Conservation (phyloP, 768 basidiomycete species). For the Boletus patriciae region DNA sequence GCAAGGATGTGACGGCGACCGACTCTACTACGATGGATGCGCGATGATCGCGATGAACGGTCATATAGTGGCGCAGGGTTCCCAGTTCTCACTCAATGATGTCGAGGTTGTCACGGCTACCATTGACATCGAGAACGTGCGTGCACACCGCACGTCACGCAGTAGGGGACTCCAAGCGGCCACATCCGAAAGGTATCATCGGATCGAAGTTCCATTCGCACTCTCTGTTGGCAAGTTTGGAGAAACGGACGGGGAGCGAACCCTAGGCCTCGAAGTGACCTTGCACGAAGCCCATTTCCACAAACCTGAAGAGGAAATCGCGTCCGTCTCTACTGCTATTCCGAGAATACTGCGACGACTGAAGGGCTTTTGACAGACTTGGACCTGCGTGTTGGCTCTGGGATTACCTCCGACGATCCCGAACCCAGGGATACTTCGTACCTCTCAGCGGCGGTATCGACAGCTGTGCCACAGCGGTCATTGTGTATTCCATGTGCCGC, state of each 20-base stretch:
- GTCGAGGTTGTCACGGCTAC: constrained; percentile 97
- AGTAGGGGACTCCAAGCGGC: constrained; percentile 92
- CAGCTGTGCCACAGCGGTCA: constrained; percentile 94
- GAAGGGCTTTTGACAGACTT: constrained; percentile 49
- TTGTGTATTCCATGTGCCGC: constrained; percentile 95
- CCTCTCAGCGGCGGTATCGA: constrained; percentile 97
- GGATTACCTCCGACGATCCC: constrained; percentile 95
- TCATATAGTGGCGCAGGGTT: constrained; percentile 87
- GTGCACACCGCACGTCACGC: constrained; percentile 80
- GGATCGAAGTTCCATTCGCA: constrained; percentile 80
- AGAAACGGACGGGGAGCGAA: constrained; percentile 54
- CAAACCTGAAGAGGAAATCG: constrained; percentile 93
- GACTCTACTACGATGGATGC: constrained; percentile 97
- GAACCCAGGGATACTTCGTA: constrained; percentile 92
- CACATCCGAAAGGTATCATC: constrained; percentile 66
- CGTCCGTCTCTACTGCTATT: constrained; percentile 52
- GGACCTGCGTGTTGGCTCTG: constrained; percentile 99
- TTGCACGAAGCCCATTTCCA: constrained; percentile 54
- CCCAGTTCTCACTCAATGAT: constrained; percentile 93
- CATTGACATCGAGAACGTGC: constrained; percentile 94
- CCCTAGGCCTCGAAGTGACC: constrained; percentile 50
- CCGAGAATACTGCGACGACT: neutral
- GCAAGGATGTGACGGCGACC: constrained; percentile 97
- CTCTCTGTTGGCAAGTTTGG: constrained; percentile 75
- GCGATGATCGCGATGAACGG: constrained; percentile 97